Evolutionary conservation across 306 rosid genomes (phyloP), one percentile per base, ranked within the genome.

Genomic region (Gleditsia sinensis): DNA sequence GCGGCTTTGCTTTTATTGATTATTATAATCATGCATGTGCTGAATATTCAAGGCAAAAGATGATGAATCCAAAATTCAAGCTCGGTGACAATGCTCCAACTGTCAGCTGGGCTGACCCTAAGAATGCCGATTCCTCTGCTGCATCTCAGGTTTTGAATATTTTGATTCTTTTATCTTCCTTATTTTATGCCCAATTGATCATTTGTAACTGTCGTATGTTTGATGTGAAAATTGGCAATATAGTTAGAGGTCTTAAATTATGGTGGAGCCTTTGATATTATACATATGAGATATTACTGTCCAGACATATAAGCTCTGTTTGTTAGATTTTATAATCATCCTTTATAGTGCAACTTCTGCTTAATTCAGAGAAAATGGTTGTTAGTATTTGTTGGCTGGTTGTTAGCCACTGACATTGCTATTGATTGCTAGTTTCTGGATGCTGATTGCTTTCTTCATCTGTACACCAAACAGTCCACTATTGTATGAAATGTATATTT

Each of bases 91-190:
- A 94, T 81, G 86, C 96, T 68, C 98, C 98, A 62, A 94, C 96
- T 9, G 98, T 91, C 75, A 94, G 98, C 86, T 94, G 98, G 98
- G 98, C 98, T 66, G 97, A 94, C 77, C 98, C 97, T 14, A 91
- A 89, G 81, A 89, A 88, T 87, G 86, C 93, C 0, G 98, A 94
- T 81, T 88, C 97, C 33, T 91, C 98, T 83, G 88, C 98, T 57
- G 48, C 97, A 76, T 91, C 97, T 58, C 97, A 94, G 98, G 97
- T 94, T 56, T 74, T 43, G 33, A 55, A 34, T 34, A 7, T 61
- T 40, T 36, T 20, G 14, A 9, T 63, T 62, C 68, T 33, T 32
- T 4, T 19, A 25, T 16, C 49, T 75, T 60, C 32, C 24, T 33
- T 71, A 37, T 43, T 78, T 66, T 30, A 60, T 37, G 50, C 58